phyloP scores from a whole-genome alignment of 1,284 basidiomycete genomes.

The Ganoderma sinense region DNA sequence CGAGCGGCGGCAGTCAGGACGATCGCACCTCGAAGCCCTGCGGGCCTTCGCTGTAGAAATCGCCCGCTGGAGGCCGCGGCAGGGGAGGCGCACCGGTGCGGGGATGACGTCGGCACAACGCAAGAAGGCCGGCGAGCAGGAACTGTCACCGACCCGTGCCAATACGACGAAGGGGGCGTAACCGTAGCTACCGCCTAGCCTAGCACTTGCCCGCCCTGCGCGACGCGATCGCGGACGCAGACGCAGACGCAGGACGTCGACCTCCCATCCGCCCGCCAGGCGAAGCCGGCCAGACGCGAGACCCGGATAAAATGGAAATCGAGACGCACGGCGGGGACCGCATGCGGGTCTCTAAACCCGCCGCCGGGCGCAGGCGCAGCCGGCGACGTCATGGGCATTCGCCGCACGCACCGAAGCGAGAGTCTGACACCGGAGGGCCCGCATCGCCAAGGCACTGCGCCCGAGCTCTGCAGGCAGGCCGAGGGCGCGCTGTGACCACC shows the following conservation, averaged over 20 bases:
- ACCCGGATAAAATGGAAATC: neutral
- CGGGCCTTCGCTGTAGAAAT: neutral
- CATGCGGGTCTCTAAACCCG: neutral
- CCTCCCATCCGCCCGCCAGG: neutral
- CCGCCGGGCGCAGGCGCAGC: neutral
- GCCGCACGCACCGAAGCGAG: slow-evolving; percentile 5
- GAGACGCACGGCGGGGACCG: neutral
- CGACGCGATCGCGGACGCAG: neutral
- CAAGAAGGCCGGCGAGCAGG: neutral
- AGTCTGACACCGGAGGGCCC: slow-evolving; percentile 1
- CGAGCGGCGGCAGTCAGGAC: neutral
- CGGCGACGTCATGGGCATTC: neutral
- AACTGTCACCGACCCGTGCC: neutral
- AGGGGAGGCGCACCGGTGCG: neutral
- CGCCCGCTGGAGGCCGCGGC: neutral
- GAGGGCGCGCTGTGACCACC: neutral
- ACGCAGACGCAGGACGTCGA: neutral
- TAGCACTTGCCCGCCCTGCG: no score
- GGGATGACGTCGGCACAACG: neutral
- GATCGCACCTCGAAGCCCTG: neutral
- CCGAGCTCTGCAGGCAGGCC: neutral
- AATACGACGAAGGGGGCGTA: neutral
- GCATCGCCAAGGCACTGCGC: slow-evolving; percentile 1
- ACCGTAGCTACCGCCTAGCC: neutral
- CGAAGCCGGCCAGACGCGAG: neutral